phyloP scores from a whole-genome alignment of 1,284 basidiomycete genomes.

The Apiotrichum siamense region DNA sequence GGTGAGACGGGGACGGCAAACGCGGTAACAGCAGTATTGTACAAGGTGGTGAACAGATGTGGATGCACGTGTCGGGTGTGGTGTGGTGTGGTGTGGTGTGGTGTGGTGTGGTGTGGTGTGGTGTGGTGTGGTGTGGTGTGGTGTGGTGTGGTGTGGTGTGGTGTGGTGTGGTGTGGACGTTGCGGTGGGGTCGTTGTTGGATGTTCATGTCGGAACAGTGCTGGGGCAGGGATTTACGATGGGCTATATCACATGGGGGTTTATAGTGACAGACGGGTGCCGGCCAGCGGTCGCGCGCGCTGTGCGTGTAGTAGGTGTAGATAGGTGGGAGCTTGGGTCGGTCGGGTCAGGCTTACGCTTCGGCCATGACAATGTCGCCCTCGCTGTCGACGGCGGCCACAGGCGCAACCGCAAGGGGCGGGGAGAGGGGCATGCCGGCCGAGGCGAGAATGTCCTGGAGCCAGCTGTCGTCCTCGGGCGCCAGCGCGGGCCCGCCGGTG shows the following conservation, averaged over 20 bases:
- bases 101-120: not conserved
- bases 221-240: not conserved
- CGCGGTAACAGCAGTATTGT: not conserved
- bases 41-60: not conserved
- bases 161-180: too few species aligned
- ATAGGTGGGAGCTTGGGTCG: not conserved
- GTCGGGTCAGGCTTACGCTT: not conserved
- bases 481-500: constrained; percentile 42
- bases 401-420: not conserved
- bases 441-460: constrained; percentile 39
- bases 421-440: not conserved
- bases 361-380: constrained; percentile 19
- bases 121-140: not conserved
- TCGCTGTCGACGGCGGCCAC: constrained; percentile 7
- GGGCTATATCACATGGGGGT: not conserved
- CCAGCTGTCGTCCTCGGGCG: constrained; percentile 42
- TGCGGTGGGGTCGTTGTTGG: too few species aligned
- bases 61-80: not conserved
- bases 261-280: not conserved
- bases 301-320: not conserved
- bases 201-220: not conserved
- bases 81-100: not conserved
- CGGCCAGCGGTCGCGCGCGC: not conserved
- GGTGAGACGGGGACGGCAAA: too few species aligned
- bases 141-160: too few species aligned